Conservation (phyloP, 257 asterid genomes). For the Ajuga chamaepitys region DNA sequence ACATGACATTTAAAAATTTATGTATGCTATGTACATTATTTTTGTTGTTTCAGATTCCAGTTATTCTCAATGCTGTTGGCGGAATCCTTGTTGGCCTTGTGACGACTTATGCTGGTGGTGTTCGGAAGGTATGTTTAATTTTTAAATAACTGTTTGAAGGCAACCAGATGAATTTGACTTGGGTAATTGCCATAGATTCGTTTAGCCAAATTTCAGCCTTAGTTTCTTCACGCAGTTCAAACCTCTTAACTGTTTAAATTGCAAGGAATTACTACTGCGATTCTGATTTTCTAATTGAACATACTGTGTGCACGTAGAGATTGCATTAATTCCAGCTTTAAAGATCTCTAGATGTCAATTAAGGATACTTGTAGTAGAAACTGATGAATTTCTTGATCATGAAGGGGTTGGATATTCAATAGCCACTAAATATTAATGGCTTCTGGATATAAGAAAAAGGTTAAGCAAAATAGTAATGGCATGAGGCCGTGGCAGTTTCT, state of each 20-base stretch:
- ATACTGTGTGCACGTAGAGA: neutral
- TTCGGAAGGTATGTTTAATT: slow-evolving; percentile 72
- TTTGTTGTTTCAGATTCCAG: slow-evolving; percentile 71
- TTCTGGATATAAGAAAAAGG: neutral
- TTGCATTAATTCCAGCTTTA: neutral
- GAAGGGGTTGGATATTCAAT: neutral
- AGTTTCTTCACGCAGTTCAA: neutral
- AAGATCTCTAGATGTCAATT: neutral
- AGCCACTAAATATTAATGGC: neutral
- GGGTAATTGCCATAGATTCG: neutral
- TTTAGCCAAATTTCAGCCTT: neutral
- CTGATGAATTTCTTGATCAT: neutral
- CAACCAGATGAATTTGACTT: slow-evolving; percentile 2
- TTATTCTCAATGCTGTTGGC: slow-evolving; percentile 75
- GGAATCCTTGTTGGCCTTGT: slow-evolving; percentile 98
- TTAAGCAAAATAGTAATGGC: neutral
- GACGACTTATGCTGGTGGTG: slow-evolving; percentile 96
- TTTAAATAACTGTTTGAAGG: neutral
- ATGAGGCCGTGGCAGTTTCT: neutral
- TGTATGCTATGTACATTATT: neutral
- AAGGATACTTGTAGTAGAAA: neutral
- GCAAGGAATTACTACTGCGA: neutral
- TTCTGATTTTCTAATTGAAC: neutral
- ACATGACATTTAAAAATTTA: neutral
- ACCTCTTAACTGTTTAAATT: neutral